Conservation (phyloP, 352 stramenopile genomes). For the Phytopythium cucurbitacearum region DNA sequence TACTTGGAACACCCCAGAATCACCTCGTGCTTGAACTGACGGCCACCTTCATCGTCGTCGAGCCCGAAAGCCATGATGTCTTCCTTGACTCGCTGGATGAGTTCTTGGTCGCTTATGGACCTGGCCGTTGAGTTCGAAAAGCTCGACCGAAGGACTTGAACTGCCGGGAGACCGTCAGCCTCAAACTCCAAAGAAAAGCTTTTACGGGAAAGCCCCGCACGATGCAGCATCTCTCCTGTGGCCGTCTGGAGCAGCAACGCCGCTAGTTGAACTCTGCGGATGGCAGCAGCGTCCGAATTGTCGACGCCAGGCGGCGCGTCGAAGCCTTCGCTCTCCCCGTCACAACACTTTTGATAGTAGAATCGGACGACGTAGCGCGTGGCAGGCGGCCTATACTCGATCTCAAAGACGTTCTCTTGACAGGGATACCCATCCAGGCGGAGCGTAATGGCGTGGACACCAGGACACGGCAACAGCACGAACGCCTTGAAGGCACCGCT, state of each 20-base stretch:
- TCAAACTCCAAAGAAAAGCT: slow-evolving; percentile 59
- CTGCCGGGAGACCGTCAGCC: slow-evolving; percentile 36
- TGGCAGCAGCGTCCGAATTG: slow-evolving; percentile 46
- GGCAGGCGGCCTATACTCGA: slow-evolving; percentile 27
- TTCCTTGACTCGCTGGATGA: slow-evolving; percentile 44
- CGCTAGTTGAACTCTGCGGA: slow-evolving; percentile 49
- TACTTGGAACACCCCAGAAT: slow-evolving; percentile 64
- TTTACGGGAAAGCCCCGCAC: slow-evolving; percentile 27
- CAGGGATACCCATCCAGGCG: slow-evolving; percentile 4
- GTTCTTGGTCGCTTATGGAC: slow-evolving; percentile 48
- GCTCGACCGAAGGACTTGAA: slow-evolving; percentile 45
- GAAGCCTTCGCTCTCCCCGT: slow-evolving; percentile 39
- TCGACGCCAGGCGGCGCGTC: slow-evolving; percentile 45
- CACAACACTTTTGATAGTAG: slow-evolving; percentile 60
- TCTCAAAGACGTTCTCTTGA: slow-evolving; percentile 18
- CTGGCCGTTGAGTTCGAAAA: slow-evolving; percentile 50
- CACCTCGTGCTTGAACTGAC: slow-evolving; percentile 61
- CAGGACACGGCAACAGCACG: slow-evolving; percentile 41
- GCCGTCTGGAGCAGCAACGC: slow-evolving; percentile 55
- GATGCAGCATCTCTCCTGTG: slow-evolving; percentile 45
- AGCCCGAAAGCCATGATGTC: slow-evolving; percentile 41
- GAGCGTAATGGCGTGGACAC: slow-evolving; percentile 34
- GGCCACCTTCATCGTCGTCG: slow-evolving; percentile 17
- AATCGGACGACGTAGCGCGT: slow-evolving; percentile 47
- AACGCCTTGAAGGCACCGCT: slow-evolving; percentile 58